These are phyloP conservation scores for Cladosporium phlei DNA, from an alignment of 2,329 filamentous ascomycete species.

Conservation along the genomic window DNA sequence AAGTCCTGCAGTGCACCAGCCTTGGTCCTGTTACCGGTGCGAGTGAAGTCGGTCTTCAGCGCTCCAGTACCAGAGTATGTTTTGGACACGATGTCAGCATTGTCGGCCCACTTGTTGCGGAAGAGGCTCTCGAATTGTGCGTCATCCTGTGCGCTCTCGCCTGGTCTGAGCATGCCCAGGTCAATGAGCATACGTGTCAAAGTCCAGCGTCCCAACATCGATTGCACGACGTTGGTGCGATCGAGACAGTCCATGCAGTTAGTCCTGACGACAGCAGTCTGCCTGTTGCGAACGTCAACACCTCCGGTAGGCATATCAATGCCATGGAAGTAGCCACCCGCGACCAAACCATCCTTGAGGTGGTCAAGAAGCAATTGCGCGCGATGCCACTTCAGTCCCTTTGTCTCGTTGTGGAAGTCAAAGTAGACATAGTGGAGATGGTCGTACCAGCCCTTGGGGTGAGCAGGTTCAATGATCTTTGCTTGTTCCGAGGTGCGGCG, in stretches of 20 bases:
- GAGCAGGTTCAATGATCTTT: constrained; percentile 64
- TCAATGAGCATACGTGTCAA: constrained; percentile 86
- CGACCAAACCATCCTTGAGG: constrained; percentile 67
- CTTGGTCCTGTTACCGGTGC: constrained; percentile 84
- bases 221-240: constrained; percentile 95
- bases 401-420: constrained; percentile 97
- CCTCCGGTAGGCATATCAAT: constrained; percentile 71
- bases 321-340: constrained; percentile 88
- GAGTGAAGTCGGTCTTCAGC: constrained; percentile 95
- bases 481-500: constrained; percentile 68
- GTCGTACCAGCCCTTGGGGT: constrained; percentile 64
- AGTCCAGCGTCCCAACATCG: constrained; percentile 87
- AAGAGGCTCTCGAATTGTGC: constrained; percentile 81
- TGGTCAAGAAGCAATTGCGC: constrained; percentile 81
- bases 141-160: constrained; percentile 76
- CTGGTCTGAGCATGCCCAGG: constrained; percentile 69
- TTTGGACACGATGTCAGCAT: constrained; percentile 88
- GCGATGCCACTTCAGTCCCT: constrained; percentile 88
- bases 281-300: constrained; percentile 73
- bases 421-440: constrained; percentile 95
- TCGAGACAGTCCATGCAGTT: constrained; percentile 99
- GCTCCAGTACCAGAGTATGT: constrained; percentile 95
- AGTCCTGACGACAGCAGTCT: constrained; percentile 88
- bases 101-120: constrained; percentile 97
- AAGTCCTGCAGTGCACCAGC: constrained; percentile 80